Base-by-base conservation (phyloP, 1,139 yeast species). In the Candida sp. region DNA sequence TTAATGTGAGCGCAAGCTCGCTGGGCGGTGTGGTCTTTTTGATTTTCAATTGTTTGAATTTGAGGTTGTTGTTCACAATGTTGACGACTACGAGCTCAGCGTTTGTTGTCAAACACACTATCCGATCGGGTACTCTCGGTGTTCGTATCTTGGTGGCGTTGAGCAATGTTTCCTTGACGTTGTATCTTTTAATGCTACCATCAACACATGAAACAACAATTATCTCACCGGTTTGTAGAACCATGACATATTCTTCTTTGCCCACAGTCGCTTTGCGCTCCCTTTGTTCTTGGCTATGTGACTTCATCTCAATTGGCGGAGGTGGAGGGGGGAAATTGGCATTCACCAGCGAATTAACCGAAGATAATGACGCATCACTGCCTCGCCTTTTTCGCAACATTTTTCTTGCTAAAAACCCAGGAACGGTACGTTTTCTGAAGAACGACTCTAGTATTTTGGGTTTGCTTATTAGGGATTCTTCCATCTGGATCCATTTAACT, bases 81-180 rank as follows among this genome's bases (percentile, higher is more conserved):
- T 89, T 82, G 1, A 88, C 87, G 3, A 89, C 84, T 8, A 86
- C 68, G 12, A 90, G 59, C 38, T 80, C 81, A 4, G 43, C 45
- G 49, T 76, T 75, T 26, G 69, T 70, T 2, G 84, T 73, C 40
- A 82, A 78, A 51, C 86, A 82, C 1, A 90, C 82, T 34, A 90
- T 72, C 55, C 94, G 75, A 63, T 89, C 96, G 59, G 84, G 86
- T 31, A 89, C 85, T 63, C 96, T 77, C 3, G 96, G 93, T 0
- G 96, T 86, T 5, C 78, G 65, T 7, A 90, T 66, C 52, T 81
- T 80, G 43, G 78, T 80, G 44, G 87, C 85, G 74, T 70, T 11
- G 87, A 60, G 23, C 69, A 68, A 57, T 8, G 55, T 40, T 1
- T 68, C 53, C 1, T 48, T 46, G 5, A 52, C 53, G 4, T 54